Evolutionary conservation across 2,329 filamentous ascomycete genomes (phyloP).

Genomic region (Tetracladium maxilliforme): DNA sequence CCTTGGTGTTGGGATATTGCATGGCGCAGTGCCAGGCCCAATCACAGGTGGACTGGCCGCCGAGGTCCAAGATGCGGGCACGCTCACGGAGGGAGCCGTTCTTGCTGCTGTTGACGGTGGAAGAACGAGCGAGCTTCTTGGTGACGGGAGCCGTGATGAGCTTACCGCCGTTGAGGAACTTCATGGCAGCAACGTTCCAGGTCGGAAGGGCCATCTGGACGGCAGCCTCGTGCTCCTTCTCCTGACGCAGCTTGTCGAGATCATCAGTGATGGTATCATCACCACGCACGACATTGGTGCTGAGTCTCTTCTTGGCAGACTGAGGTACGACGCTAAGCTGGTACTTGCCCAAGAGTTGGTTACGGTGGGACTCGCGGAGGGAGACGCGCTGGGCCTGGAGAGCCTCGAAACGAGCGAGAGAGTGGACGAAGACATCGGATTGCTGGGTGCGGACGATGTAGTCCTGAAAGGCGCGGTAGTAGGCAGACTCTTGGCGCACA

Average conservation of each 20-base stretch:
- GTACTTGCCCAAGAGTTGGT: constrained; percentile 74
- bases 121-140: constrained; percentile 42
- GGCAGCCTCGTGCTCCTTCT: constrained; percentile 71
- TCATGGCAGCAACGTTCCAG: constrained; percentile 47
- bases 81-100: constrained; percentile 32
- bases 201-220: constrained; percentile 49
- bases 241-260: constrained; percentile 45
- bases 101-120: constrained; percentile 27
- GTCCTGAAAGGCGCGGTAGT: constrained; percentile 77
- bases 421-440: constrained; percentile 71
- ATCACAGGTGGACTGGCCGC: constrained; percentile 71
- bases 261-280: constrained; percentile 51
- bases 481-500: constrained; percentile 54
- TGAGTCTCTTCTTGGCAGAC: constrained; percentile 58
- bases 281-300: constrained; percentile 57
- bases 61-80: constrained; percentile 68
- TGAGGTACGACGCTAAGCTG: constrained; percentile 57
- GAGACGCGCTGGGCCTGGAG: constrained; percentile 72
- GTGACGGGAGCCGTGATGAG: constrained; percentile 50
- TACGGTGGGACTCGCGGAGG: constrained; percentile 56
- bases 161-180: constrained; percentile 47
- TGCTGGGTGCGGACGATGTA: constrained; percentile 50
- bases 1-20: constrained; percentile 70
- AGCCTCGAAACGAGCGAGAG: constrained; percentile 73
- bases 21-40: constrained; percentile 93